Percentiles rank a stretch among this genome's conserved stretches.
Evolutionary conservation across 2,329 filamentous ascomycete species (phyloP).

Genomic region (Didymella glomerata): DNA sequence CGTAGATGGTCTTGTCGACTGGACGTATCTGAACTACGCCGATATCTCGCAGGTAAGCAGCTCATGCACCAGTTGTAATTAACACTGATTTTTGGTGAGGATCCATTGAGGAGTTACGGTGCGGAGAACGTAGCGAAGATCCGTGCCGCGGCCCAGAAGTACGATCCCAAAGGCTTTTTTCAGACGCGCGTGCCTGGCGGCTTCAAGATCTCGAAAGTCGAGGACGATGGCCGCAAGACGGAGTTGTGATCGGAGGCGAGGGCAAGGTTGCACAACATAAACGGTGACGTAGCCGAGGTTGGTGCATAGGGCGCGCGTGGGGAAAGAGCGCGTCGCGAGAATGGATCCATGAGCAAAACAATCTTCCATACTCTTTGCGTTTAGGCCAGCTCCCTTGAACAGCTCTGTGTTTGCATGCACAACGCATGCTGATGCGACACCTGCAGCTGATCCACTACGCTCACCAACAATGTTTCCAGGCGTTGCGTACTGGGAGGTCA

Average conservation of each 20-base stretch:
- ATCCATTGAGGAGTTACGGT: constrained; percentile 55
- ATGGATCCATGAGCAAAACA: background rate
- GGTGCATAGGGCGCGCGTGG: too few species aligned
- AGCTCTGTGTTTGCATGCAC: background rate
- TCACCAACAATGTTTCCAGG: background rate
- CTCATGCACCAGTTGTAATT: too few species aligned
- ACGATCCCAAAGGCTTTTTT: constrained; percentile 55
- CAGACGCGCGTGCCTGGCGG: constrained; percentile 54
- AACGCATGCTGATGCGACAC: background rate
- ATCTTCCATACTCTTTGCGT: background rate
- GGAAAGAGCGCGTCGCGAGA: background rate
- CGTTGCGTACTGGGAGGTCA: background rate
- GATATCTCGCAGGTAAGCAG: too few species aligned
- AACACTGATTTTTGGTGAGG: too few species aligned
- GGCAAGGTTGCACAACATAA: background rate
- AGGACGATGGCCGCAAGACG: background rate
- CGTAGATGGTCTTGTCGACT: constrained; percentile 25
- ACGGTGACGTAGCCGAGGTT: background rate
- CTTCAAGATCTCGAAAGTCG: constrained; percentile 50
- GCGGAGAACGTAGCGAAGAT: constrained; percentile 47
- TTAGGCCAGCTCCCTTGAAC: background rate
- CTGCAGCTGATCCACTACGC: background rate
- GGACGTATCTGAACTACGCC: constrained; percentile 49
- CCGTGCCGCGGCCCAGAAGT: constrained; percentile 44
- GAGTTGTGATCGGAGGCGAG: constrained; percentile 2